These are phyloP conservation scores for Conoideocrella luteorostrata DNA, from an alignment of 2,329 filamentous ascomycete species.

Conservation along the genomic window DNA sequence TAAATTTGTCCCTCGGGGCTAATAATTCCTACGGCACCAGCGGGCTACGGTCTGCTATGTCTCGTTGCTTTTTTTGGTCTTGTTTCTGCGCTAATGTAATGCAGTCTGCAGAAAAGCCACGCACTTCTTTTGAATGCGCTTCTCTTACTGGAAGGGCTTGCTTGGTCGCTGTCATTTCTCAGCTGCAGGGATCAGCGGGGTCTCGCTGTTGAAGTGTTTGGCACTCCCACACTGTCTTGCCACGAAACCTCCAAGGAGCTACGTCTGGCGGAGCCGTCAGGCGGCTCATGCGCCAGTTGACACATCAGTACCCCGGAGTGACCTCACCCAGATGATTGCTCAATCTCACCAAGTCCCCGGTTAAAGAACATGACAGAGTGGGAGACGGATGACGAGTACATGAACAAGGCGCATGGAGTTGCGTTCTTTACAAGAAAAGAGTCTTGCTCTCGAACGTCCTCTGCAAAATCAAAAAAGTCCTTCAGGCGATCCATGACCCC, in stretches of 20 bases:
- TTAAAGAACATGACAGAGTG: slow-evolving; percentile 42
- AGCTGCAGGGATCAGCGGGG: slow-evolving; percentile 14
- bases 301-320: neutral
- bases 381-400: slow-evolving; percentile 58
- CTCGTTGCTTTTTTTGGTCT: too few relatives aligned
- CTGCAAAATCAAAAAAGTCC: slow-evolving; percentile 55
- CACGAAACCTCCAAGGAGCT: slow-evolving; percentile 1
- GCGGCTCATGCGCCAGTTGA: slow-evolving; percentile 2
- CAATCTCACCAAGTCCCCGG: neutral
- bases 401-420: slow-evolving; percentile 42
- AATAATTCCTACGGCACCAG: too few relatives aligned
- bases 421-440: slow-evolving; percentile 62
- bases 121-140: neutral
- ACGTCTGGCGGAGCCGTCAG: neutral
- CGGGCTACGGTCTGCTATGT: too few relatives aligned
- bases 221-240: slow-evolving; percentile 9
- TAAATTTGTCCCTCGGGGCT: too few relatives aligned
- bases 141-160: too few relatives aligned
- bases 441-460: slow-evolving; percentile 66
- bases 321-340: neutral
- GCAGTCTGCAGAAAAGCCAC: neutral
- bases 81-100: neutral
- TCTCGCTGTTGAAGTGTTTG: slow-evolving; percentile 1
- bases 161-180: slow-evolving; percentile 8
- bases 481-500: slow-evolving; percentile 59